A percentile compares a stretch with the other conserved stretches of the same genome.
Conservation (phyloP, 768 basidiomycete genomes). For the Tylopilus vinaceipallidus region DNA sequence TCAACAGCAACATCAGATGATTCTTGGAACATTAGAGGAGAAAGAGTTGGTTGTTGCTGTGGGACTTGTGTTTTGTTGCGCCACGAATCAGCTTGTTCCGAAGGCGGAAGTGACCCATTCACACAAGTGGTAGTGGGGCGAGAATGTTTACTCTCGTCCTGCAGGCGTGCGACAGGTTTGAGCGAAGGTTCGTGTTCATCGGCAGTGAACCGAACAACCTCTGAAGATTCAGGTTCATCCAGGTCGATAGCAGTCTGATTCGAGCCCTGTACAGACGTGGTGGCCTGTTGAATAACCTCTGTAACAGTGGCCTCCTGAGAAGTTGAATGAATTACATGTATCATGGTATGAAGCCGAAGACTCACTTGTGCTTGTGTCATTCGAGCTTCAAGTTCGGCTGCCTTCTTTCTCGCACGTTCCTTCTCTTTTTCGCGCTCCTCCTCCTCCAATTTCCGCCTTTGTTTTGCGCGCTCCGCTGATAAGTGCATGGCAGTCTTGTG, state of each 20-base stretch:
- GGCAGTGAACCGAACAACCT: slow-evolving; percentile 8
- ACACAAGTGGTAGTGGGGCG: slow-evolving; percentile 2
- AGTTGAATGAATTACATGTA: slow-evolving; percentile 4
- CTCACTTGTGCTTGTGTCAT: slow-evolving; percentile 41
- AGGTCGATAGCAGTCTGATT: slow-evolving; percentile 3
- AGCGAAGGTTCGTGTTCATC: slow-evolving; percentile 36
- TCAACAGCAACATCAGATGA: slow-evolving; percentile 44
- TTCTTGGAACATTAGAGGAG: slow-evolving; percentile 34
- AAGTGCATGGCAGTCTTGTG: slow-evolving; percentile 78
- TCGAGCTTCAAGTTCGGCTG: slow-evolving; percentile 68
- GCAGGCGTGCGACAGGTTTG: slow-evolving; percentile 27
- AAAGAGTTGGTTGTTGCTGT: slow-evolving; percentile 32
- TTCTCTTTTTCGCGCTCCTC: slow-evolving; percentile 76
- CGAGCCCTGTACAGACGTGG: slow-evolving; percentile 27
- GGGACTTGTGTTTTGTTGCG: slow-evolving; percentile 44
- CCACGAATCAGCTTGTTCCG: slow-evolving; percentile 60
- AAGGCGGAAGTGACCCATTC: slow-evolving; percentile 29
- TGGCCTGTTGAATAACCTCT: slow-evolving; percentile 47
- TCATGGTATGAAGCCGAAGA: slow-evolving; percentile 6
- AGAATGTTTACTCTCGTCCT: slow-evolving; percentile 12
- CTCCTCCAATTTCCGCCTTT: slow-evolving; percentile 79
- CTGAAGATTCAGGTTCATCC: slow-evolving; percentile 5
- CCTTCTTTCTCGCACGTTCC: slow-evolving; percentile 80
- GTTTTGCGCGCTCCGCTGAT: slow-evolving; percentile 80
- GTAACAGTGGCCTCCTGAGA: slow-evolving; percentile 38